Evolutionary conservation across 2,329 filamentous ascomycete species (phyloP), one percentile per base, ranked within the genome.

Genomic region (Calonectria crousiana): DNA sequence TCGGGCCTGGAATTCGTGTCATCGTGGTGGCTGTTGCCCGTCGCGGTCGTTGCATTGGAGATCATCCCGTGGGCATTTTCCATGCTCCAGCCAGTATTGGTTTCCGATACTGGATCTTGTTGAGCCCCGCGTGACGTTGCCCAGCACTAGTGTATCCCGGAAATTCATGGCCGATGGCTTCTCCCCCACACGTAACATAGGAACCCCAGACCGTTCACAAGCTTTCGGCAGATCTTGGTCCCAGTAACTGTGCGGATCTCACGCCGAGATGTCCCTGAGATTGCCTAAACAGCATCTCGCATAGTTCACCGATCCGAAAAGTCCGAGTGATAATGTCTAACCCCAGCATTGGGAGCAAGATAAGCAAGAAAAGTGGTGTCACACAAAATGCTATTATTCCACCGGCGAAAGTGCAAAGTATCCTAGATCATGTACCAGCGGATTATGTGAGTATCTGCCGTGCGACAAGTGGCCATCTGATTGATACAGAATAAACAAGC

Each of bases 101-200:
- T 70, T 69, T 70, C 68, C 68, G 68, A 64, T 53, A 32, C 44
- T n/a, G 8, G 13, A 34, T 18, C 44, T 10, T 53, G 58, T 14
- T 64, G 13, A 64, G 52, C 53, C 64, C 58, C 68, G 58, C 34
- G 58, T 36, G 18, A 28, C 36, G 44, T 32, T 47, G 41, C 8
- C 16, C 11, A 26, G 11, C 16, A 26, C 16, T 41, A 51, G 47
- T 28, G 52, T 20, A 44, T 53, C 32, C 53, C 68, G 68, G 68
- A 70, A 70, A 64, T 70, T 49, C 34, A n/a, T 38, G 44, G 56
- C 68, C 68, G 68, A 70, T 60, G 38, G 9, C 34, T 26, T 53
- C 41, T 44, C 10, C 38, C 68, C 68, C 56, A 38, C 56, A 38
- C 34, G 36, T 60, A 34, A 34, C 26, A 23, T 18, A 53, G 56